Percentiles rank a stretch among this genome's conserved stretches.
Conservation (phyloP, 2,329 filamentous ascomycete species). For the Plenodomus lindquistii region DNA sequence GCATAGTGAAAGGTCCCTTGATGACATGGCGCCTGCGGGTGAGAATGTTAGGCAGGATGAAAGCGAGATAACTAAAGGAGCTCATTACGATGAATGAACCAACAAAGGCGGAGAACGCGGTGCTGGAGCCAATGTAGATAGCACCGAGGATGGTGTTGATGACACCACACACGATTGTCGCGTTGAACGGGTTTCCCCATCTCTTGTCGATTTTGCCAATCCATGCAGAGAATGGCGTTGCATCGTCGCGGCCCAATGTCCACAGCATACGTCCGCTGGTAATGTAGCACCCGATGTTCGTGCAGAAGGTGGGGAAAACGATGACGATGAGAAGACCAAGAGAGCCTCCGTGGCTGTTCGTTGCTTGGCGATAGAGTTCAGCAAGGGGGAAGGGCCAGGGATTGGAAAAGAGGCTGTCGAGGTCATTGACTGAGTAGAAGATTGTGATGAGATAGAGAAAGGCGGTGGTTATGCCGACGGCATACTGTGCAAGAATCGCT, state of each 20-base stretch:
- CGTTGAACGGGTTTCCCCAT: constrained; percentile 59
- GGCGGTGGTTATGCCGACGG: constrained; percentile 42
- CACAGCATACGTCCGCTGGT: constrained; percentile 66
- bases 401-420: constrained; percentile 57
- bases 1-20: constrained; percentile 64
- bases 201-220: constrained; percentile 53
- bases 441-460: constrained; percentile 45
- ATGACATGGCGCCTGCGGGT: constrained; percentile 48
- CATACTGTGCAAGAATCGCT: constrained; percentile 45
- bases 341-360: constrained; percentile 45
- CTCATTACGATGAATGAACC: constrained; percentile 62
- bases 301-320: constrained; percentile 57
- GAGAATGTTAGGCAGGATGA: constrained; percentile 59
- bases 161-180: constrained; percentile 56
- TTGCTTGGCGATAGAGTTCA: constrained; percentile 64
- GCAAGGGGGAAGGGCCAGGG: constrained; percentile 64
- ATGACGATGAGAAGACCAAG: constrained; percentile 56
- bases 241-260: constrained; percentile 63
- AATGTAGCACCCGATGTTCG: constrained; percentile 61
- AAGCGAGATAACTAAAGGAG: constrained; percentile 63
- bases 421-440: constrained; percentile 63
- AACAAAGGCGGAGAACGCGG: constrained; percentile 70
- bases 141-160: constrained; percentile 62
- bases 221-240: constrained; percentile 57
- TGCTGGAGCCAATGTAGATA: constrained; percentile 68